Evolutionary conservation across 106 monocot genomes (phyloP), one percentile per base, ranked within the genome.

Genomic region (Phalaenopsis aphrodite): DNA sequence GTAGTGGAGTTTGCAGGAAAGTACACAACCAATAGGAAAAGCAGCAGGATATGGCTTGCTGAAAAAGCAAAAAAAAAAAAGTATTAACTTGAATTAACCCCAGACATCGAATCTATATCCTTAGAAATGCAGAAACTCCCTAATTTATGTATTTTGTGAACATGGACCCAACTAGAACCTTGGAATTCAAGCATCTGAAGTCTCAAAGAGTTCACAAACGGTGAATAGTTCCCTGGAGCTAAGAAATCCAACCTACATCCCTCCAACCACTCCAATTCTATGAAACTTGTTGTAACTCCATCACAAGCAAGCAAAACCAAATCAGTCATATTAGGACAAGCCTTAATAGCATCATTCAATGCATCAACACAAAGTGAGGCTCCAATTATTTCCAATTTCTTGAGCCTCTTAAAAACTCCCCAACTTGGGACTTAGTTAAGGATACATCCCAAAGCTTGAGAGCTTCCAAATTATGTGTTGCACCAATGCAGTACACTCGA

Each of bases 291-390:
- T 3, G 81, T 78, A 14, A 83, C 83, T 16, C 99, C 93, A 41
- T 95, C 95, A 52, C 95, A 99, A n/a, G 92, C 89, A 14, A 99
- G 87, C 91, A 99, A 77, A 16, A 85, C 87, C 87, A 99, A 82
- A 39, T 93, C 85, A 7, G 82, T 87, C 46, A 99, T 46, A 80
- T 95, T 95, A 1, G 93, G 95, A 74, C 89, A 95, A 12, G 95
- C 88, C 30, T 21, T 42, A 17, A 99, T 16, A 1, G 88, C 81
- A 41, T 82, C 87, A 21, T 71, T 75, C 80, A 99, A 39, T 0
- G 84, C 86, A 2, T 74, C 77, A 23, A 93, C 93, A 58, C 79
- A 41, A 81, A 99, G n/a, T 15, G 81, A 77, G 10, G 88, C 88
- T 8, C 93, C 95, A 8, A 95, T 84, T 55, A 99, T 90, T 84